These are phyloP conservation scores for Mortierella sp. DNA, from an alignment of 371 early-diverging fungal species.

Conservation along the genomic window DNA sequence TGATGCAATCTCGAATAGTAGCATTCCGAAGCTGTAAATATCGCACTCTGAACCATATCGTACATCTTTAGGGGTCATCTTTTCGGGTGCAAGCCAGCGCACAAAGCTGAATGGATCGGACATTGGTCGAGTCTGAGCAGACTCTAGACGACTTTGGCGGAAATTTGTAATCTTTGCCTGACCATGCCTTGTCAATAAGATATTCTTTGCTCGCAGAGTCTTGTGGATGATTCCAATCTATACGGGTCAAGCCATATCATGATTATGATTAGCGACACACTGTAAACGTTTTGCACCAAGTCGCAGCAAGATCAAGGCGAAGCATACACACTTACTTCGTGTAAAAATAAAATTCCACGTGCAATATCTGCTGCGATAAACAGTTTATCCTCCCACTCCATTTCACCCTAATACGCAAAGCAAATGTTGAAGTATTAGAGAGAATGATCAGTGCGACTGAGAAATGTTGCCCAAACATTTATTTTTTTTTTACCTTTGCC, in stretches of 20 bases:
- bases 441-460: neutral
- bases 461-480: too few species aligned
- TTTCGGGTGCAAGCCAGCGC: slow-evolving; percentile 58
- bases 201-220: slow-evolving; percentile 55
- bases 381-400: slow-evolving; percentile 53
- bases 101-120: slow-evolving; percentile 53
- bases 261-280: neutral
- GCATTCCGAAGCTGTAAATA: slow-evolving; percentile 55
- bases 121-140: slow-evolving; percentile 49
- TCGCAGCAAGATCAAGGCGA: neutral
- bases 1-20: slow-evolving; percentile 50
- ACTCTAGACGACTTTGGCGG: slow-evolving; percentile 54
- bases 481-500: slow-evolving; percentile 34
- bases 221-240: slow-evolving; percentile 58
- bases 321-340: slow-evolving; percentile 36
- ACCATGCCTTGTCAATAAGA: slow-evolving; percentile 39
- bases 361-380: slow-evolving; percentile 49
- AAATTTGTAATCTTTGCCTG: slow-evolving; percentile 57
- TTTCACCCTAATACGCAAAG: slow-evolving; percentile 22
- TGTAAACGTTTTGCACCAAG: neutral
- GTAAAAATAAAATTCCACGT: slow-evolving; percentile 43
- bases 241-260: neutral
- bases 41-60: slow-evolving; percentile 53
- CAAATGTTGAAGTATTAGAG: neutral
- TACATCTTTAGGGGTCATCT: slow-evolving; percentile 46